A percentile compares a stretch with the other conserved stretches of the same genome.
phyloP scores from a whole-genome alignment of 768 basidiomycete genomes.

The Xanthoconium purpureum region DNA sequence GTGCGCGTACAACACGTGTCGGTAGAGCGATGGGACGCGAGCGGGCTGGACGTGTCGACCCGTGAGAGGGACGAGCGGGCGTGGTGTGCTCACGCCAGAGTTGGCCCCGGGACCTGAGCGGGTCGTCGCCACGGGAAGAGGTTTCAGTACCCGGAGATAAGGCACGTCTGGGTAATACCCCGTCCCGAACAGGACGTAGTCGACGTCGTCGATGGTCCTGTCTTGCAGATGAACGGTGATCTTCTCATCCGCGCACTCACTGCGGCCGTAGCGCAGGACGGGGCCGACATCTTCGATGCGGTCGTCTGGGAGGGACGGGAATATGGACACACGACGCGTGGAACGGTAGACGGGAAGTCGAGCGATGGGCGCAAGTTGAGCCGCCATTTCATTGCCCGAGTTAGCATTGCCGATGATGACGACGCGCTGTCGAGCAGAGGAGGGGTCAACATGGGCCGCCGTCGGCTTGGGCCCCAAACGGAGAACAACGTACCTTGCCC shows the following conservation, averaged over 20 bases:
- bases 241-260: slow-evolving; percentile 15
- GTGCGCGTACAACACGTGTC: slow-evolving; percentile 44
- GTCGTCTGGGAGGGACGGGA: slow-evolving; percentile 41
- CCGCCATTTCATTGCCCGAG: slow-evolving; percentile 51
- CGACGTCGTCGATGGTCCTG: slow-evolving; percentile 38
- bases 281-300: slow-evolving; percentile 44
- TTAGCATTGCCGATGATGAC: slow-evolving; percentile 51
- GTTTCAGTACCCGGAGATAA: slow-evolving; percentile 37
- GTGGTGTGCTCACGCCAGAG: neutral
- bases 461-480: neutral
- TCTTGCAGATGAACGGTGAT: slow-evolving; percentile 38
- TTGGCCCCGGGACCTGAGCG: no score
- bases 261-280: slow-evolving; percentile 33
- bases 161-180: slow-evolving; percentile 44
- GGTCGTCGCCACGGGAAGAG: neutral
- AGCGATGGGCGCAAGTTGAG: slow-evolving; percentile 40
- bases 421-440: slow-evolving; percentile 33
- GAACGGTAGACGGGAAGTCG: slow-evolving; percentile 45
- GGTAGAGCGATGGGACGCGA: slow-evolving; percentile 45
- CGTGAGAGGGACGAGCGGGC: slow-evolving; percentile 28
- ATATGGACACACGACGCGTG: slow-evolving; percentile 42
- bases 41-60: slow-evolving; percentile 26
- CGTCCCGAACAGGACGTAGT: slow-evolving; percentile 44
- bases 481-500: slow-evolving; percentile 24
- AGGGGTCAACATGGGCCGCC: neutral